Base-by-base conservation (phyloP, 2,329 filamentous ascomycete genomes). In the Furcasterigmium sp. region DNA sequence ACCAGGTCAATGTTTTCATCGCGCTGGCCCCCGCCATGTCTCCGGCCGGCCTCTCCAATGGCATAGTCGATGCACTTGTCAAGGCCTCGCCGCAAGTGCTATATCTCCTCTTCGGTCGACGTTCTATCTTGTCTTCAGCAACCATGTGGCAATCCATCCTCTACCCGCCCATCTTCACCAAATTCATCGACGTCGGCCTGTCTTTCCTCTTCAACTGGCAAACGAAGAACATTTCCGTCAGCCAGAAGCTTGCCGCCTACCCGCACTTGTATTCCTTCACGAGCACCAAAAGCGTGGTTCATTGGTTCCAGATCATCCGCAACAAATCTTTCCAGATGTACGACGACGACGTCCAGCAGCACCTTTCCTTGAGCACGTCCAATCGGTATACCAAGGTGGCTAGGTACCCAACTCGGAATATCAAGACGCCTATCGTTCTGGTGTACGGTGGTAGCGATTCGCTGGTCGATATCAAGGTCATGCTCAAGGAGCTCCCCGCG, bases 301-400 rank as follows among this genome's bases (percentile, higher is more conserved):
- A 98, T 61, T 98, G 93, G 93, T 98, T 98, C 62, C 93, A 98
- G 61, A 96, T 98, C 59, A 98, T 98, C 56, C 85, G 93, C 51
- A 96, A 91, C 56, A 87, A 89, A 56, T 90, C 82, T 20, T 97
- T 98, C 63, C 93, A 98, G 64, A 96, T 98, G 87, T 97, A 91
- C 63, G 93, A 98, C 59, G 93, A 98, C 59, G 91, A 97, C 55
- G 78, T 93, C 1, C 86, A 90, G 45, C 84, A 84, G 21, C 85
- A 85, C 0, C 71, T 95, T 46, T 80, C 82, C 42, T 70, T 91
- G 29, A 79, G 78, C 18, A 82, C 82, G 5, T 78, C 78, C 42
- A 83, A 79, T 57, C 90, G 91, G 55, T 95, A 95, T 67, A 95
- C 94, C 62, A 96, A 96, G 61, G 91, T 96, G 6, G 90, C 93